Percentiles rank a stretch among this genome's conserved stretches.
Conservation (phyloP, 306 rosid genomes). For the Hippophae rhamnoides region DNA sequence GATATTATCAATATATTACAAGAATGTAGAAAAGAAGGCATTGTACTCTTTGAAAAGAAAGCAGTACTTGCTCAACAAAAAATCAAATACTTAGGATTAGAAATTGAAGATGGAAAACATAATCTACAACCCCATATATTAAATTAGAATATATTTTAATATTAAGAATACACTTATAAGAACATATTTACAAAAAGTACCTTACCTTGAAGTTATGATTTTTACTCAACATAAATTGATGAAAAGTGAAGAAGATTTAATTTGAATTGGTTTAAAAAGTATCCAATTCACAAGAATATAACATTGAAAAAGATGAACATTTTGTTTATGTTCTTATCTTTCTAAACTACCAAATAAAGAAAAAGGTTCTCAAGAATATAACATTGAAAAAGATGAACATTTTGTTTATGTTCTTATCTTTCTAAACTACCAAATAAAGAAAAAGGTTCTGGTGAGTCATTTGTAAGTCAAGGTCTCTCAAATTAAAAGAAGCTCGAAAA, state of each 20-base stretch:
- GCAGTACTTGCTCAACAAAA: too few relatives aligned
- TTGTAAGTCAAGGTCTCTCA: not conserved
- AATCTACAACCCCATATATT: too few relatives aligned
- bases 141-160: too few relatives aligned
- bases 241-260: not conserved
- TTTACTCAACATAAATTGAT: too few relatives aligned
- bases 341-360: not conserved
- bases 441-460: not conserved
- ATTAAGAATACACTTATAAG: too few relatives aligned
- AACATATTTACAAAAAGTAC: too few relatives aligned
- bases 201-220: too few relatives aligned
- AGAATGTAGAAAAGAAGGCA: too few relatives aligned
- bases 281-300: not conserved
- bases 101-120: too few relatives aligned
- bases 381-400: not conserved
- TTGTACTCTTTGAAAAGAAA: too few relatives aligned
- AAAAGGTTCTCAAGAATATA: not conserved
- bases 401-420: conserved; percentile 4
- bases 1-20: too few relatives aligned
- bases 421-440: not conserved
- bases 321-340: conserved; percentile 4
- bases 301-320: not conserved
- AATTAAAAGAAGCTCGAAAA: not conserved
- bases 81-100: too few relatives aligned
- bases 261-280: not conserved